Conservation (phyloP, 495 filamentous ascomycete species). For the Amphirosellinia nigrospora region DNA sequence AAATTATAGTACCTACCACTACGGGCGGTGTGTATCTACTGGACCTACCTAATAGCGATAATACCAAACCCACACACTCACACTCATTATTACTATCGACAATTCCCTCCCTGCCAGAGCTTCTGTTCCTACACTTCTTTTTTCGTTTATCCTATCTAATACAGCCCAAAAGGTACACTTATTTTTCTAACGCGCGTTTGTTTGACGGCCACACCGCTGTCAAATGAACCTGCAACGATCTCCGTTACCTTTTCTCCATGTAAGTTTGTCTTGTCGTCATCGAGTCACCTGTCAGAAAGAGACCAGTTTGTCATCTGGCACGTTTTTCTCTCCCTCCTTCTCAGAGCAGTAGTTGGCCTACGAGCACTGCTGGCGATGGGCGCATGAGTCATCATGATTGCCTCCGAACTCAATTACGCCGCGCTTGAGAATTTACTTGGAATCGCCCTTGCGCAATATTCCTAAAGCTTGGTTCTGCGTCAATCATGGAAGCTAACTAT, state of each 20-base stretch:
- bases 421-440: neutral
- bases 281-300: neutral
- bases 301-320: conserved; percentile 15
- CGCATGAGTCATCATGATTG: neutral
- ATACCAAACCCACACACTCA: conserved; percentile 3
- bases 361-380: neutral
- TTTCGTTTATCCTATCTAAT: conserved; percentile 6
- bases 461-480: neutral
- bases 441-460: neutral
- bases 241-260: conserved; percentile 49
- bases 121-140: neutral
- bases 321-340: neutral
- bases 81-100: conserved; percentile 9
- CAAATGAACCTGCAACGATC: conserved; percentile 73
- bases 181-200: conserved; percentile 58
- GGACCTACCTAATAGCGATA: neutral
- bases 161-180: conserved; percentile 10
- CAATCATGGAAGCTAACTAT: conserved; percentile 5
- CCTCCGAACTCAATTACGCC: neutral
- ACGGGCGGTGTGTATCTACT: neutral
- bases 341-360: neutral
- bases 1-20: neutral
- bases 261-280: conserved; percentile 43
- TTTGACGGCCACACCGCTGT: conserved; percentile 67
- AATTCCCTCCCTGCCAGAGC: neutral